Conservation (phyloP, 805 yeast genomes). For the Debaryomyces prosopidis region DNA sequence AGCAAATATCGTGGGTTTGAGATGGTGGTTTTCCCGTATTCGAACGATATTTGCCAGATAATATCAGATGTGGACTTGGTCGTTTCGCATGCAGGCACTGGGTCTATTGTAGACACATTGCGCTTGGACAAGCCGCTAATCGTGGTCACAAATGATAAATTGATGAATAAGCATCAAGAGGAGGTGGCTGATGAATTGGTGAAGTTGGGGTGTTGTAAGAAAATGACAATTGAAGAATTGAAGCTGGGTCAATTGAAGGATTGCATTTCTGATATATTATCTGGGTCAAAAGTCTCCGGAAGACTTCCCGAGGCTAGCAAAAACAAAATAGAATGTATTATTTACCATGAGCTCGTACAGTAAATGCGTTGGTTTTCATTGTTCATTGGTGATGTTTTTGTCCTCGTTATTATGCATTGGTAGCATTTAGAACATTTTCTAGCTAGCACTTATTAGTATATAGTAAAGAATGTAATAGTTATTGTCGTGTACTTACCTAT, state of each 20-base stretch:
- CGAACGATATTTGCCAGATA: conserved; percentile 26
- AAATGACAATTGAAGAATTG: conserved; percentile 1
- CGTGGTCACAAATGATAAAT: conserved; percentile 65
- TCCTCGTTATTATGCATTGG: too few relatives aligned
- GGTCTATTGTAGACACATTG: conserved; percentile 81
- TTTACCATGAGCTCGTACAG: conserved; percentile 4
- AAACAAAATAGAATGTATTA: conserved; percentile 1
- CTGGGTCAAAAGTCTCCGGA: background rate
- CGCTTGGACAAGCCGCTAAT: conserved; percentile 57
- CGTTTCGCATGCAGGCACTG: conserved; percentile 89
- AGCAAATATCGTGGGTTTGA: conserved; percentile 6
- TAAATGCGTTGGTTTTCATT: background rate
- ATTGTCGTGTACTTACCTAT: conserved; percentile 1
- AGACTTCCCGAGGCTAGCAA: background rate
- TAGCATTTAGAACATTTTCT: too few relatives aligned
- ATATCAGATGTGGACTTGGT: conserved; percentile 57
- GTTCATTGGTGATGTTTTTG: background rate
- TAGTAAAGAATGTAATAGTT: too few relatives aligned
- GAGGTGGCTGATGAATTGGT: conserved; percentile 57
- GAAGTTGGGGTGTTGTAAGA: conserved; percentile 11
- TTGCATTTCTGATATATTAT: background rate
- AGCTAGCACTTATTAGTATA: too few relatives aligned
- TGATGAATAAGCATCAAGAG: conserved; percentile 87
- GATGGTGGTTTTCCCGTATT: conserved; percentile 28
- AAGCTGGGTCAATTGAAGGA: background rate